phyloP scores from a whole-genome alignment of 768 basidiomycete genomes.

The Suillus paluster region DNA sequence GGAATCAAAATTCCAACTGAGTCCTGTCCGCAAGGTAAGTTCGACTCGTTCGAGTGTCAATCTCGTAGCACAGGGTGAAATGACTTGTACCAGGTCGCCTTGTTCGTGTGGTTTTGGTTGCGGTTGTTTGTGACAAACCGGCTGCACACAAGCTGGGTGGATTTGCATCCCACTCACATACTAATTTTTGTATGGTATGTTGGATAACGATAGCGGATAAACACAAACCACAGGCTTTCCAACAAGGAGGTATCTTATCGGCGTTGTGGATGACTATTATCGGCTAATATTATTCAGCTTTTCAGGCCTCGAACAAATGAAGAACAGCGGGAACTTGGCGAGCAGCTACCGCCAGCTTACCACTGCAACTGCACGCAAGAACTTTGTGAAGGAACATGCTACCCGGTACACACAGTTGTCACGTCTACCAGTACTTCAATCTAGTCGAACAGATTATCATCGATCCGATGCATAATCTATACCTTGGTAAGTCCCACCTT shows the following conservation, averaged over 20 bases:
- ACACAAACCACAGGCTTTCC: constrained; percentile 7
- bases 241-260: too few species aligned
- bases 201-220: constrained; percentile 34
- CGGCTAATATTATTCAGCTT: too few species aligned
- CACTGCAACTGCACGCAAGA: constrained; percentile 9
- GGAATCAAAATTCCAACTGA: constrained; percentile 28
- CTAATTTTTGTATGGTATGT: constrained; percentile 39
- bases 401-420: constrained; percentile 32
- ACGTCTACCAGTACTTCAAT: constrained; percentile 35
- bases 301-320: constrained; percentile 18
- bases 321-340: constrained; percentile 17
- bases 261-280: too few species aligned
- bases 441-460: constrained; percentile 29
- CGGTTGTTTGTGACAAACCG: constrained; percentile 43
- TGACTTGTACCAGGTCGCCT: constrained; percentile 27
- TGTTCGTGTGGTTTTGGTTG: constrained; percentile 35
- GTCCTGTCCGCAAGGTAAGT: constrained; percentile 26
- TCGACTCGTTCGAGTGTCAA: too few species aligned
- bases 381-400: constrained; percentile 20
- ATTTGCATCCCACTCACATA: constrained; percentile 36
- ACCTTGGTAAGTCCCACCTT: neutral
- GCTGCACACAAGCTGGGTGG: constrained; percentile 41
- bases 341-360: constrained; percentile 15
- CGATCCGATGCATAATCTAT: constrained; percentile 37
- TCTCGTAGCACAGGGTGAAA: too few species aligned